Conservation (phyloP, 2,329 filamentous ascomycete genomes). For the Aaosphaeria arxii region DNA sequence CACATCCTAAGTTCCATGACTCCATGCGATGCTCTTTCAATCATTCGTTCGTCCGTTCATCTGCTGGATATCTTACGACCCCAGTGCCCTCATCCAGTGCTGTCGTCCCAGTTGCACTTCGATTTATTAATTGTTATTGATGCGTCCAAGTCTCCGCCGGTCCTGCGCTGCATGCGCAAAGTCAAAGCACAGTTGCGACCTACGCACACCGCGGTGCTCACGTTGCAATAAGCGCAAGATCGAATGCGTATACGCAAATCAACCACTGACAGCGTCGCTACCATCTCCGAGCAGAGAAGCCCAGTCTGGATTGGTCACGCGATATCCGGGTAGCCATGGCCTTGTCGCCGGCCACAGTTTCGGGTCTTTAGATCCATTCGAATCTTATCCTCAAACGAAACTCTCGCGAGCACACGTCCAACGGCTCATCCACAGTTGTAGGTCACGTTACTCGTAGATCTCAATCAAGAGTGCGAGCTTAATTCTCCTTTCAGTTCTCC, state of each 20-base stretch:
- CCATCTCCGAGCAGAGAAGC: constrained; percentile 1
- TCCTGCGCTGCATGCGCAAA: constrained; percentile 57
- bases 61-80: too few relatives aligned
- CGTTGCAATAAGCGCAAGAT: constrained; percentile 51
- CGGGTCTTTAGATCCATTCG: constrained; percentile 53
- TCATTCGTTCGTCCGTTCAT: too few relatives aligned
- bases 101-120: constrained; percentile 33
- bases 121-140: constrained; percentile 15
- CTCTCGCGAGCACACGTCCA: constrained; percentile 52
- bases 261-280: constrained; percentile 41
- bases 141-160: constrained; percentile 56
- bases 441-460: constrained; percentile 46
- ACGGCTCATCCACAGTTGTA: constrained; percentile 57
- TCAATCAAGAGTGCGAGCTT: not conserved
- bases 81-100: too few relatives aligned
- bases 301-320: not conserved
- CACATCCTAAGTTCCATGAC: too few relatives aligned
- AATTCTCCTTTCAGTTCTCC: constrained; percentile 45
- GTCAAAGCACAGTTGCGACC: constrained; percentile 56
- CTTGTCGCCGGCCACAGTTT: too few relatives aligned
- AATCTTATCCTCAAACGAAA: constrained; percentile 54
- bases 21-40: too few relatives aligned
- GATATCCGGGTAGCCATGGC: too few relatives aligned
- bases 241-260: constrained; percentile 53
- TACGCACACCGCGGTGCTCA: constrained; percentile 53